Percentiles rank a stretch among this genome's conserved stretches.
Evolutionary conservation across 2,329 filamentous ascomycete genomes (phyloP).

Genomic region (Xylariaceae sp.): DNA sequence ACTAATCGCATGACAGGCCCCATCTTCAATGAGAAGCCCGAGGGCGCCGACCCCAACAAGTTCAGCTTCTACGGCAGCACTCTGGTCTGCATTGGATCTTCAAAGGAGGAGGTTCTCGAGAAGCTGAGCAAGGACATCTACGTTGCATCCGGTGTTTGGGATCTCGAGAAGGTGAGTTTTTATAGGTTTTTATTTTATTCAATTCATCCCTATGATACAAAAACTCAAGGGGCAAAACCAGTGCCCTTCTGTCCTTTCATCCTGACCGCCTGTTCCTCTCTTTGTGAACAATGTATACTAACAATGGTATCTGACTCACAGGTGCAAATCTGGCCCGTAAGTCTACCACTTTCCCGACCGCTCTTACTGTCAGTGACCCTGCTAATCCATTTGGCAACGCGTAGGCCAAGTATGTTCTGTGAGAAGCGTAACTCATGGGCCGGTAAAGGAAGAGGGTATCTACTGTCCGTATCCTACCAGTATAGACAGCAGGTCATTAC

Average conservation of each 20-base stretch:
- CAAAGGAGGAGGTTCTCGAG: conserved; percentile 63
- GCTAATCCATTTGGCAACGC: conserved; percentile 14
- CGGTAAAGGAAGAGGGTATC: not conserved
- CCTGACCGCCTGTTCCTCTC: not conserved
- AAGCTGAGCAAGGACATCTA: conserved; percentile 69
- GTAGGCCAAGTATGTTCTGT: conserved; percentile 27
- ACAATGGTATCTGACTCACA: conserved; percentile 22
- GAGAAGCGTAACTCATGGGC: conserved; percentile 17
- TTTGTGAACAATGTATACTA: not conserved
- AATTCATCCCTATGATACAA: not conserved
- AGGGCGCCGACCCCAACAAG: conserved; percentile 51
- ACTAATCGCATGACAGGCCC: conserved; percentile 44
- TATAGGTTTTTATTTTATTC: not conserved
- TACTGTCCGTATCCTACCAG: not conserved
- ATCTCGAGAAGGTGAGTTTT: conserved; percentile 58
- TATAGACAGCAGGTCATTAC: conserved; percentile 1
- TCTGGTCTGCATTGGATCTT: conserved; percentile 61
- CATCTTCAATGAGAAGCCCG: conserved; percentile 59
- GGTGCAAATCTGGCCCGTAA: conserved; percentile 47
- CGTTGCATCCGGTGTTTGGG: conserved; percentile 68
- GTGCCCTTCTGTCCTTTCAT: not conserved
- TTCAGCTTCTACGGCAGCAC: conserved; percentile 69
- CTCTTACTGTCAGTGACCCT: not conserved
- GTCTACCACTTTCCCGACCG: conserved; percentile 9
- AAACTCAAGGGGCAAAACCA: not conserved